phyloP scores from a whole-genome alignment of 805 yeast species.

The Phaffomyces thermotolerans region DNA sequence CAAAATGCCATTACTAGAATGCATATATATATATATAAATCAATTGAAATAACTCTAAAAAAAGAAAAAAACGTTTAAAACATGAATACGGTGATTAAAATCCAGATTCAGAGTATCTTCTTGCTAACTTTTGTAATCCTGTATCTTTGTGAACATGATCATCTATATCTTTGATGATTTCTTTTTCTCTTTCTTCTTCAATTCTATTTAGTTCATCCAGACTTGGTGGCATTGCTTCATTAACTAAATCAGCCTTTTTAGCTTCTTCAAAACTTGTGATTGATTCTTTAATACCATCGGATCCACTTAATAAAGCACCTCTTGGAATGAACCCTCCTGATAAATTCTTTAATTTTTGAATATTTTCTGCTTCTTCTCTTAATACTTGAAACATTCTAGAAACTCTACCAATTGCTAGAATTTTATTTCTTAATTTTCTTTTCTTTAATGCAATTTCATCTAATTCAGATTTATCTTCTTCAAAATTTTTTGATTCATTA shows the following conservation, averaged over 20 bases:
- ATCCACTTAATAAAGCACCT: conserved; percentile 78
- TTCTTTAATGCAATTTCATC: conserved; percentile 29
- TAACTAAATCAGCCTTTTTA: conserved; percentile 64
- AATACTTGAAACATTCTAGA: conserved; percentile 86
- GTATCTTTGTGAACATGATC: conserved; percentile 19
- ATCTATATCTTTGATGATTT: conserved; percentile 31
- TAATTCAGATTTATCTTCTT: conserved; percentile 4
- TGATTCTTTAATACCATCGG: conserved; percentile 67
- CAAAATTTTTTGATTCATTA: conserved; percentile 20
- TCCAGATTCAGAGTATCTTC: conserved; percentile 15
- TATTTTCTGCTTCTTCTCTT: conserved; percentile 82
- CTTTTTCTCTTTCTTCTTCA: conserved; percentile 38
- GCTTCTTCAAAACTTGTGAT: conserved; percentile 79
- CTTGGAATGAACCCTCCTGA: conserved; percentile 78
- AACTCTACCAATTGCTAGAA: conserved; percentile 92
- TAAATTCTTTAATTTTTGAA: conserved; percentile 65
- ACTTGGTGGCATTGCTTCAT: conserved; percentile 86
- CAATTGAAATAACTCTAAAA: too few species aligned
- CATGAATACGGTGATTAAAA: not conserved
- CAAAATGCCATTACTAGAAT: not conserved
- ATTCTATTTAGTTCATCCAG: conserved; percentile 45
- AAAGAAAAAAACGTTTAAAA: too few species aligned
- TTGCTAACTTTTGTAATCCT: conserved; percentile 21
- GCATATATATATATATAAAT: too few species aligned
- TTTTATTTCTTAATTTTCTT: conserved; percentile 72